Conservation (phyloP, 2,329 filamentous ascomycete genomes). For the Diaporthe sp. region DNA sequence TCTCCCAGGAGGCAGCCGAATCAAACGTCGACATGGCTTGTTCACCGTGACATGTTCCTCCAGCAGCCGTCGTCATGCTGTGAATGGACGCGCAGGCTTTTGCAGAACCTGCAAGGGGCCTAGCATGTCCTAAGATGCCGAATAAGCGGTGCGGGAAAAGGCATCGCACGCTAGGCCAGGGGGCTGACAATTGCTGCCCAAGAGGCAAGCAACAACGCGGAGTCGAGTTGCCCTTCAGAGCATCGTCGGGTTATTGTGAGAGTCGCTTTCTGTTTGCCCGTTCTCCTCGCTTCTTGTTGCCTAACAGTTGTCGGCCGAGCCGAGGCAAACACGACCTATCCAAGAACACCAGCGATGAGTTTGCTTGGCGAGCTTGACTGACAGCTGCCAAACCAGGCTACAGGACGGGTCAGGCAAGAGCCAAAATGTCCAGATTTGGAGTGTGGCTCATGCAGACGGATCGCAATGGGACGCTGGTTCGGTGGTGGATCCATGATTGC, state of each 20-base stretch:
- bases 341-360: background rate
- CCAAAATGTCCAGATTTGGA: background rate
- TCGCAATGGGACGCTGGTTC: background rate
- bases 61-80: constrained; percentile 23
- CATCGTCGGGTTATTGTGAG: background rate
- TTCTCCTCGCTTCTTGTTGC: background rate
- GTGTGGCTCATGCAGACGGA: constrained; percentile 10
- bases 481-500: constrained; percentile 28
- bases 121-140: constrained; percentile 27
- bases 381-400: constrained; percentile 16
- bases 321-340: background rate
- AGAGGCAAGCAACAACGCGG: background rate
- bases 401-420: background rate
- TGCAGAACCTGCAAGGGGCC: constrained; percentile 10
- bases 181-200: background rate
- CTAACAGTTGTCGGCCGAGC: background rate
- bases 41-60: constrained; percentile 3
- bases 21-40: constrained; percentile 22
- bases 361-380: constrained; percentile 17
- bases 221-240: background rate
- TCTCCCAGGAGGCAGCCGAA: constrained; percentile 28
- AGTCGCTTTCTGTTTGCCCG: background rate
- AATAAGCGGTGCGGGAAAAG: constrained; percentile 30
- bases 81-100: constrained; percentile 32
- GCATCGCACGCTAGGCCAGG: constrained; percentile 13